Base-by-base conservation (phyloP, 1,284 basidiomycete genomes). In the Sanghuangporus weigelae region DNA sequence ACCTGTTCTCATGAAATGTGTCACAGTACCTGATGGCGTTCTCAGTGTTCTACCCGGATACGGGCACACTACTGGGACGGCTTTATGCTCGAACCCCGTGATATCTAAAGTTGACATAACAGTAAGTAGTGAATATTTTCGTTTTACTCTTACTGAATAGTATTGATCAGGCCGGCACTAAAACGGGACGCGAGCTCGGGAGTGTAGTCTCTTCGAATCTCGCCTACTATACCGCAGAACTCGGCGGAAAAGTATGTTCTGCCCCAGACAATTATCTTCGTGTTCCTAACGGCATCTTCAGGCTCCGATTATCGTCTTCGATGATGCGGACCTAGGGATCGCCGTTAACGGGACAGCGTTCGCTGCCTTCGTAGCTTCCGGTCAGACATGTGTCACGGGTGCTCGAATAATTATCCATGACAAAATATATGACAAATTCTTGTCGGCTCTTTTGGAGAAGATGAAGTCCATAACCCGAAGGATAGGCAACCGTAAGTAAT, bases 351-450 rank as follows among this genome's bases (percentile, higher is more conserved):
- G 91, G 14, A 83, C 82, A 2, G 87, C 89, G 1, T 93, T 93
- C 71, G 87, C 91, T n/a, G 83, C 87, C 0, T 94, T 93, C 69
- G 78, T 93, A 44, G 91, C 91, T 1, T 92, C 91, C 39, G 92
- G 92, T 1, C 92, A 94, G 75, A 93, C 91, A 14, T 93, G 90
- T 66, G 87, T 93, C 21, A 92, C 90, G 3, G 90, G 90, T 23
- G 85, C 90, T 16, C 81, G 90, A 10, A 76, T 93, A 31, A 79
- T 93, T 8, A 74, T 93, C 3, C 90, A 92, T 65, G 81, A 85
- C 48, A 72, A 72, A 8, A 81, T 93, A 58, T 90, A 90, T 68
- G 81, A 89, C 53, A 72, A 74, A 3, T 93, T 93, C 72, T 80
- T 92, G 76, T 69, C 72, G 6, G 71, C 71, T 16, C 87, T 92